A percentile compares a stretch with the other conserved stretches of the same genome.
phyloP scores from a whole-genome alignment of 108 stramenopile genomes.

The Cyclotella baltica region DNA sequence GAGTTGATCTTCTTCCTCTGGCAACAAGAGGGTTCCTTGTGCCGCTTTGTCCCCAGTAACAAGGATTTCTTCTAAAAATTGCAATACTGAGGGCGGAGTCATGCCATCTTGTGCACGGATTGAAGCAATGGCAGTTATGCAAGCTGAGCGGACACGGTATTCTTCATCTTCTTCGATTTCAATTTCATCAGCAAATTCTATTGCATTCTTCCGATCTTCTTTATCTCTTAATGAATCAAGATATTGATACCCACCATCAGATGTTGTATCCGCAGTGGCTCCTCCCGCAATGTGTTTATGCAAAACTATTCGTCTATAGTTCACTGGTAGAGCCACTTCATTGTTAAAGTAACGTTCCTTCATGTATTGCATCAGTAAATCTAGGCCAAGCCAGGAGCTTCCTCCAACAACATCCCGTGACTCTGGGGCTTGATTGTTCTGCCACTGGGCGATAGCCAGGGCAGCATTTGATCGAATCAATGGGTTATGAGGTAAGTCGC shows the following conservation, averaged over 20 bases:
- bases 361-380: constrained; percentile 85
- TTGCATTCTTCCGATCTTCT: constrained; percentile 63
- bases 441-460: constrained; percentile 89
- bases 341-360: constrained; percentile 80
- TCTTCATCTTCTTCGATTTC: constrained; percentile 88
- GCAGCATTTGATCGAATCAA: constrained; percentile 83
- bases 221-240: constrained; percentile 72
- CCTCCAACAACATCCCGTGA: constrained; percentile 67
- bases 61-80: constrained; percentile 78
- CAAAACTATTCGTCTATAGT: constrained; percentile 75
- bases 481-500: constrained; percentile 85
- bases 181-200: constrained; percentile 80
- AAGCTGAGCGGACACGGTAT: constrained; percentile 22
- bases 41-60: constrained; percentile 74
- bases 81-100: constrained; percentile 70
- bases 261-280: constrained; percentile 40
- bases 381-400: constrained; percentile 79
- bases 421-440: constrained; percentile 87
- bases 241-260: constrained; percentile 74
- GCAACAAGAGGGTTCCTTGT: constrained; percentile 65
- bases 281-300: constrained; percentile 76
- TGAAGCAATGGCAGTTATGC: constrained; percentile 41
- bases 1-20: constrained; percentile 70
- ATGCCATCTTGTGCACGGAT: constrained; percentile 86
- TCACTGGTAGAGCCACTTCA: constrained; percentile 71